Conservation (phyloP, 768 basidiomycete species). For the Naematelia aurantialba region DNA sequence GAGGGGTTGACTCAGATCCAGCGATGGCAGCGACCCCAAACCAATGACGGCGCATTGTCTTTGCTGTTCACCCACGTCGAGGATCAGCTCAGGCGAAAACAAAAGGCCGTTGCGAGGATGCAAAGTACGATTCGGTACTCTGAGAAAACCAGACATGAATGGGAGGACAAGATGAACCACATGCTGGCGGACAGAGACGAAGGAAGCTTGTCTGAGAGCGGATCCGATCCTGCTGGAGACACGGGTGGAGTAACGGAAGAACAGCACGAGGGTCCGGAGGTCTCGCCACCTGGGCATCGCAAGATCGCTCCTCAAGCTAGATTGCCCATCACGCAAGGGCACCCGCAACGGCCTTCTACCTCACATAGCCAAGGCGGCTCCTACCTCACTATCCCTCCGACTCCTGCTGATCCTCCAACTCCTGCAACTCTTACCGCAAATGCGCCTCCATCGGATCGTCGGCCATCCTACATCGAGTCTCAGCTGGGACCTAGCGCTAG, state of each 20-base stretch:
- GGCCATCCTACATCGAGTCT: conserved; percentile 53
- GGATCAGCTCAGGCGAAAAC: conserved; percentile 83
- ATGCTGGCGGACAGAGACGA: conserved; percentile 61
- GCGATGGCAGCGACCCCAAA: conserved; percentile 78
- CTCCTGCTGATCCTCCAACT: conserved; percentile 15
- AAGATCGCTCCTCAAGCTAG: conserved; percentile 44
- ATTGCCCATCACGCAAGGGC: conserved; percentile 44
- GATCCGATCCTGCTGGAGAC: conserved; percentile 42
- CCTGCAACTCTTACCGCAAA: conserved; percentile 5
- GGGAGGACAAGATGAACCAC: conserved; percentile 82
- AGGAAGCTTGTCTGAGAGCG: conserved; percentile 54
- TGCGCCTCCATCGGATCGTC: conserved; percentile 15
- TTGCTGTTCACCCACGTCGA: conserved; percentile 84
- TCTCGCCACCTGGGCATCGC: conserved; percentile 36
- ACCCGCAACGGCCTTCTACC: conserved; percentile 27
- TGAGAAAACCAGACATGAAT: conserved; percentile 94
- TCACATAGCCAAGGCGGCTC: conserved; percentile 10
- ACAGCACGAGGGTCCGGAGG: conserved; percentile 23
- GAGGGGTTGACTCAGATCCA: conserved; percentile 76
- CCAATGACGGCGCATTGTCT: conserved; percentile 76
- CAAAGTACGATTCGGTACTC: conserved; percentile 95
- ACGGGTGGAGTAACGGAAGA: conserved; percentile 5
- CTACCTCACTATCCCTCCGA: conserved; percentile 3
- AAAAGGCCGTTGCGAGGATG: conserved; percentile 90
- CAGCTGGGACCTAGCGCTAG: too few relatives aligned